These are phyloP conservation scores for Cicer judaicum DNA, from an alignment of 306 rosid species.

Conservation along the genomic window DNA sequence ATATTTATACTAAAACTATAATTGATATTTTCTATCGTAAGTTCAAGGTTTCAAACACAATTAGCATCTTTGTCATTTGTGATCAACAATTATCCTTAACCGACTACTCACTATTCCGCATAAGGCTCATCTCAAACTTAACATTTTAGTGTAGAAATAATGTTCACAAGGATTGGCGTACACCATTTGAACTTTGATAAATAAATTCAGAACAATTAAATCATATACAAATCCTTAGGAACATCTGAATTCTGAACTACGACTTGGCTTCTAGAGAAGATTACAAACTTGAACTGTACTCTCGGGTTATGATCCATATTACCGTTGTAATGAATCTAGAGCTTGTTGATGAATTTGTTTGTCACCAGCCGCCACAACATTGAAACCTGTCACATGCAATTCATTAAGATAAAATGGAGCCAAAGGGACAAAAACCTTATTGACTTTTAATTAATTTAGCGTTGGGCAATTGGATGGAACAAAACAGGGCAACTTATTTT, in stretches of 20 bases:
- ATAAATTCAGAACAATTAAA: slow-evolving; percentile 19
- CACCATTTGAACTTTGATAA: slow-evolving; percentile 31
- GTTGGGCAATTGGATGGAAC: not conserved
- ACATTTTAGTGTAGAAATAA: not conserved
- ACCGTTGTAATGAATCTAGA: slow-evolving; percentile 71
- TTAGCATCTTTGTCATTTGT: not conserved
- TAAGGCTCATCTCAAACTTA: not conserved
- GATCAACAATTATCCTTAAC: not conserved
- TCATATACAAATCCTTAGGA: slow-evolving; percentile 3
- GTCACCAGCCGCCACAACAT: slow-evolving; percentile 92
- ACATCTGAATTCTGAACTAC: slow-evolving; percentile 29
- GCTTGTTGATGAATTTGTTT: slow-evolving; percentile 75
- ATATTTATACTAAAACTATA: not conserved
- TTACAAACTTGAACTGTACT: not conserved
- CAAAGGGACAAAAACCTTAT: not conserved
- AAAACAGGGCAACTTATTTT: not conserved
- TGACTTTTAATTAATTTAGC: not conserved
- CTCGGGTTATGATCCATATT: slow-evolving; percentile 35
- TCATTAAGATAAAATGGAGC: slow-evolving; percentile 23
- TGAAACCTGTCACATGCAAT: slow-evolving; percentile 63
- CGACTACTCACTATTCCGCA: not conserved
- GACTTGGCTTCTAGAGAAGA: slow-evolving; percentile 12
- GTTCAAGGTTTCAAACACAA: not conserved
- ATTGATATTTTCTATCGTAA: not conserved
- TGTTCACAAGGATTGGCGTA: not conserved